These are phyloP conservation scores for Fomitiporia mediterranea DNA, from an alignment of 1,284 basidiomycete species.

Conservation along the genomic window DNA sequence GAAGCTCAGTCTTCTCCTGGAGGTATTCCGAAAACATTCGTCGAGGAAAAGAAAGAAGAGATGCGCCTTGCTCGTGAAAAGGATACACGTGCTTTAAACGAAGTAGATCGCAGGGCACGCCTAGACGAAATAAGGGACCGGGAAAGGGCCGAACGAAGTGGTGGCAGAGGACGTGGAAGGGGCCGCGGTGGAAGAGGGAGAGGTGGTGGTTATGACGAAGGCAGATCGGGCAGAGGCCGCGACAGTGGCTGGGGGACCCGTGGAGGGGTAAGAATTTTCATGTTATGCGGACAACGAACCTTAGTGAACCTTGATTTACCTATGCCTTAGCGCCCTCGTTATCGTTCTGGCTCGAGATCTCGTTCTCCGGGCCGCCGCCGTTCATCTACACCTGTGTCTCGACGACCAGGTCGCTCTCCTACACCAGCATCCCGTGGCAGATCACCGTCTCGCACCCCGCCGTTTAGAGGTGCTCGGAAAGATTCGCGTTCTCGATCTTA, in stretches of 20 bases:
- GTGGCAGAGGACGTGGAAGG: slow-evolving; percentile 38
- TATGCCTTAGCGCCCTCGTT: slow-evolving; percentile 21
- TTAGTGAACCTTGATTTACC: slow-evolving; percentile 22
- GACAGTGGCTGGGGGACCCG: slow-evolving; percentile 39
- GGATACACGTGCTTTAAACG: slow-evolving; percentile 64
- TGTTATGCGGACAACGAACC: slow-evolving; percentile 7
- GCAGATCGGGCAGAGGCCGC: slow-evolving; percentile 35
- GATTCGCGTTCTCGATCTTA: slow-evolving; percentile 30
- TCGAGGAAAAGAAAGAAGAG: slow-evolving; percentile 95
- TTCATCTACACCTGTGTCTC: slow-evolving; percentile 18
- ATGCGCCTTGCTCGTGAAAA: slow-evolving; percentile 73
- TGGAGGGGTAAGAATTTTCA: slow-evolving; percentile 41
- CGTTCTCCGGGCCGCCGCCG: slow-evolving; percentile 15
- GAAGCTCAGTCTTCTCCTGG: slow-evolving; percentile 87
- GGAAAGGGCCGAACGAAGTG: slow-evolving; percentile 45
- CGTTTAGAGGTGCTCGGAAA: slow-evolving; percentile 23
- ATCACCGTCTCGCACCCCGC: slow-evolving; percentile 18
- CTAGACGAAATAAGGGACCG: slow-evolving; percentile 63
- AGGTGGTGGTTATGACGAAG: slow-evolving; percentile 39
- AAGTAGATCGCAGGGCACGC: slow-evolving; percentile 61
- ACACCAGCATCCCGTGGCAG: slow-evolving; percentile 22
- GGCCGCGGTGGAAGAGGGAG: slow-evolving; percentile 46
- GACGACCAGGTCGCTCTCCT: slow-evolving; percentile 25
- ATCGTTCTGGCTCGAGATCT: slow-evolving; percentile 22
- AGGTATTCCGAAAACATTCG: slow-evolving; percentile 89